phyloP scores from a whole-genome alignment of 345 rosid species.

The Dipteronia dyeriana region DNA sequence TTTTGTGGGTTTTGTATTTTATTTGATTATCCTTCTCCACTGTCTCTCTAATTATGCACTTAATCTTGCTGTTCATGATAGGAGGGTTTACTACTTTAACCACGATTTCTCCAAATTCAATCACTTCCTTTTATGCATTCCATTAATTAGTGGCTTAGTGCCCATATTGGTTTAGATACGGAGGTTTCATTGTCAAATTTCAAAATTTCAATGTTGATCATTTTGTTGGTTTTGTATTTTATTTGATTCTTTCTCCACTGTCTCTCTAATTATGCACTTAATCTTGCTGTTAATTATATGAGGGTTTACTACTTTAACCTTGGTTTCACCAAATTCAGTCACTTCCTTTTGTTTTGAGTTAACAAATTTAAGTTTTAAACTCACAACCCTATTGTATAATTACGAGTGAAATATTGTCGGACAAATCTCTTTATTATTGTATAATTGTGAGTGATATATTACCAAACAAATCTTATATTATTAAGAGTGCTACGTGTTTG shows the following conservation, averaged over 20 bases:
- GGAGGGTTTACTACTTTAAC: background rate
- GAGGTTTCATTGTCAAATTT: background rate
- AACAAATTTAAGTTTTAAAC: no score
- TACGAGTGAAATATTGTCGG: no score
- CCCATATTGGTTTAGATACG: background rate
- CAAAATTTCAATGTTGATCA: background rate
- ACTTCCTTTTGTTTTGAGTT: background rate
- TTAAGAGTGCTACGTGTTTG: no score
- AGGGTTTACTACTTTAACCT: background rate
- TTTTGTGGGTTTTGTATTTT: background rate
- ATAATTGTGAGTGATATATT: no score
- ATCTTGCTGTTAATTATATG: background rate
- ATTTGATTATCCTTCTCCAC: background rate
- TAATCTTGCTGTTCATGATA: background rate
- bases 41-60: background rate
- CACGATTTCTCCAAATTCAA: background rate
- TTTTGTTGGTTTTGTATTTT: background rate
- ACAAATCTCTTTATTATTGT: no score
- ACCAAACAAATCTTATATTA: no score
- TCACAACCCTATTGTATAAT: no score
- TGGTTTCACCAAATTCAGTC: background rate
- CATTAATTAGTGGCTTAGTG: background rate
- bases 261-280: background rate
- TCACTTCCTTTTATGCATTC: background rate
- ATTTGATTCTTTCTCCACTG: background rate